phyloP scores from a whole-genome alignment of 495 filamentous ascomycete species.

The Massariosphaeria phaeospora region DNA sequence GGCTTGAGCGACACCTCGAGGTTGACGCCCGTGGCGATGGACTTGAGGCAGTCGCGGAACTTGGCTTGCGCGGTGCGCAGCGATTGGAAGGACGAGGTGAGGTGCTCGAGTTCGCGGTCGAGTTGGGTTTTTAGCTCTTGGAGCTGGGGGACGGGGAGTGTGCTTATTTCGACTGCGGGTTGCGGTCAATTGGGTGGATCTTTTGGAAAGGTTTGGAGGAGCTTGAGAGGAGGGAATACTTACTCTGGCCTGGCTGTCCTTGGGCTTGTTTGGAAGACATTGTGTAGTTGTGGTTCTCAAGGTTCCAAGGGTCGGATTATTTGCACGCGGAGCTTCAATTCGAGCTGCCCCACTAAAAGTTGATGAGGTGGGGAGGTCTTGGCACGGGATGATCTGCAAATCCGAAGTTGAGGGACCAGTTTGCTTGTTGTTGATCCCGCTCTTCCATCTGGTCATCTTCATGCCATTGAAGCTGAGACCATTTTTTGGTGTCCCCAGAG shows the following conservation, averaged over 20 bases:
- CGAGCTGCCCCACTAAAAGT: slow-evolving; percentile 7
- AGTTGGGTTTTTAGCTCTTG: slow-evolving; percentile 84
- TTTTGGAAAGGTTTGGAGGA: background rate
- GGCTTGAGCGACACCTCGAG: slow-evolving; percentile 47
- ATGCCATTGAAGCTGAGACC: background rate
- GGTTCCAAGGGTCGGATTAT: background rate
- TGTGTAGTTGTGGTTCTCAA: background rate
- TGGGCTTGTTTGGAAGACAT: slow-evolving; percentile 28
- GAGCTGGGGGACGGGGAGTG: slow-evolving; percentile 54
- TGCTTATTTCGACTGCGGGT: slow-evolving; percentile 56
- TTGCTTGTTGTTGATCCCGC: too few relatives aligned
- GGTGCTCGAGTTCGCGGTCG: slow-evolving; percentile 88
- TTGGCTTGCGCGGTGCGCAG: slow-evolving; percentile 83
- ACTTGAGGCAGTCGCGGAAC: slow-evolving; percentile 81
- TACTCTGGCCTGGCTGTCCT: slow-evolving; percentile 13
- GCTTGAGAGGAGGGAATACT: background rate
- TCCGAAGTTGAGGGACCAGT: too few relatives aligned
- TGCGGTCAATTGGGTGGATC: background rate
- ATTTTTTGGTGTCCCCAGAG: background rate
- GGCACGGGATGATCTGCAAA: too few relatives aligned
- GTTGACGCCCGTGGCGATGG: slow-evolving; percentile 46
- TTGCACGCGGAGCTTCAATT: background rate
- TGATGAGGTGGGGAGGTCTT: too few relatives aligned
- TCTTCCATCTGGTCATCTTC: background rate
- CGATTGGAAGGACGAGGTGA: slow-evolving; percentile 81